Base-by-base conservation (phyloP, 805 yeast species). In the Ogataea philodendri region DNA sequence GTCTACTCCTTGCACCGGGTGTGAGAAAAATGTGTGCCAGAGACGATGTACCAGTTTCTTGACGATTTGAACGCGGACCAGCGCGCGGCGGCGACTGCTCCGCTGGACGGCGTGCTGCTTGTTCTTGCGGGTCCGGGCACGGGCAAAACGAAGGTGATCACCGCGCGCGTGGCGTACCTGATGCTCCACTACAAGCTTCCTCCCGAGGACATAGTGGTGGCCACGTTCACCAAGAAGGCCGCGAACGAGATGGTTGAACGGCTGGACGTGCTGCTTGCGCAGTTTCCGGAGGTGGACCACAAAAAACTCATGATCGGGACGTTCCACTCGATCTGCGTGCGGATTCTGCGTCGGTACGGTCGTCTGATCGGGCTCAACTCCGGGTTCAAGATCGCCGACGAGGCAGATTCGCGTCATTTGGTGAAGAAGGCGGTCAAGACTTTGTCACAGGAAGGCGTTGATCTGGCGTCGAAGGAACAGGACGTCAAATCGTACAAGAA, bases 221-320 rank as follows among this genome's bases (percentile, higher is more conserved):
- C 96, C 5, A 89, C 97, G 0, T 90, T 90, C 63, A 90, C 97
- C 9, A 84, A 85, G 49, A 85, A 84, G 50, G 97, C 98, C 0
- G 94, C 97, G 2, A 72, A 68, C 34, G 97, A 90, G 60, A 81
- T 90, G 84, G 61, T 66, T 9, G 81, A 76, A 20, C 66, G 97
- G 26, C 59, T 90, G 13, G 37, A 33, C 0, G 28, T 15, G 4
- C 22, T 73, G 32, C 48, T 78, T 6, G 32, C 51, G 5, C 59
- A 46, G 3, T 42, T 51, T 24, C 49, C 66, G 0, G 53, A 57
- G 5, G 55, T 76, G 8, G 36, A 51, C 15, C 55, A 59, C 3
- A 49, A 65, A 1, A 66, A 68, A 30, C 57, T 90, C 14, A 60
- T 80, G 39, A 75, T 89, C 21, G 97, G 97, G 1, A 93, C 97